A percentile compares a stretch with the other conserved stretches of the same genome.
These are phyloP conservation scores for Hamigera avellanea DNA, from an alignment of 495 filamentous ascomycete species.

Conservation along the genomic window DNA sequence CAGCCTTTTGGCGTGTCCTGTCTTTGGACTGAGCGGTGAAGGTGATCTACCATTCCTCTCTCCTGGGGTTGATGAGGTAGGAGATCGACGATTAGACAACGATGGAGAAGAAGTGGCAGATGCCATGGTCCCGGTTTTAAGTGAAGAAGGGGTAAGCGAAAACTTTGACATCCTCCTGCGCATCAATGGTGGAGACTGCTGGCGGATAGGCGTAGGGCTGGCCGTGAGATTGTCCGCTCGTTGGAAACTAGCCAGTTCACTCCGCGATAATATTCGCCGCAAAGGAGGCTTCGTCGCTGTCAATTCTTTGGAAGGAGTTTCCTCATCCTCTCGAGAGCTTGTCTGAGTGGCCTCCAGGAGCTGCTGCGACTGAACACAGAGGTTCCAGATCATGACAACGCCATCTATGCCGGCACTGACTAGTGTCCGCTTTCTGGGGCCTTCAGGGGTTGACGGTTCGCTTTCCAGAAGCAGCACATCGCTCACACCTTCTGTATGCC, in stretches of 20 bases:
- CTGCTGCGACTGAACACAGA: constrained; percentile 34
- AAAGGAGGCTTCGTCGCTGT: constrained; percentile 53
- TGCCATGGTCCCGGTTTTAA: constrained; percentile 14
- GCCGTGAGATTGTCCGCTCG: constrained; percentile 32
- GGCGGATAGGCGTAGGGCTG: constrained; percentile 42
- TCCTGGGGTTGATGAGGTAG: constrained; percentile 14
- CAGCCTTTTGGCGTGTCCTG: constrained; percentile 11
- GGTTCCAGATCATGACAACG: constrained; percentile 75
- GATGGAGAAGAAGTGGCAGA: constrained; percentile 20
- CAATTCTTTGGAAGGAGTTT: constrained; percentile 39
- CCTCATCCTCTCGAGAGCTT: constrained; percentile 21
- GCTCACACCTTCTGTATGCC: constrained; percentile 85
- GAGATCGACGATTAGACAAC: constrained; percentile 24
- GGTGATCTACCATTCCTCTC: constrained; percentile 30
- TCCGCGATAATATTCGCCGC: constrained; percentile 61
- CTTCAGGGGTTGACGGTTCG: constrained; percentile 25
- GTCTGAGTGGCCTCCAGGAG: constrained; percentile 17
- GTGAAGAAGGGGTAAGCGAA: constrained; percentile 21
- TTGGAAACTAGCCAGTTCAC: constrained; percentile 68
- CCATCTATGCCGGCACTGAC: constrained; percentile 74
- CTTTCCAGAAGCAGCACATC: constrained; percentile 62
- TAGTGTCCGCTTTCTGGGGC: constrained; percentile 34
- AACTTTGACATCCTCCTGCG: constrained; percentile 42
- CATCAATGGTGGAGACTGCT: constrained; percentile 53
- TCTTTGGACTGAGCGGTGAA: constrained; percentile 30